Evolutionary conservation across 1,284 basidiomycete genomes (phyloP).

Genomic region (Ceraceosorus guamensis): DNA sequence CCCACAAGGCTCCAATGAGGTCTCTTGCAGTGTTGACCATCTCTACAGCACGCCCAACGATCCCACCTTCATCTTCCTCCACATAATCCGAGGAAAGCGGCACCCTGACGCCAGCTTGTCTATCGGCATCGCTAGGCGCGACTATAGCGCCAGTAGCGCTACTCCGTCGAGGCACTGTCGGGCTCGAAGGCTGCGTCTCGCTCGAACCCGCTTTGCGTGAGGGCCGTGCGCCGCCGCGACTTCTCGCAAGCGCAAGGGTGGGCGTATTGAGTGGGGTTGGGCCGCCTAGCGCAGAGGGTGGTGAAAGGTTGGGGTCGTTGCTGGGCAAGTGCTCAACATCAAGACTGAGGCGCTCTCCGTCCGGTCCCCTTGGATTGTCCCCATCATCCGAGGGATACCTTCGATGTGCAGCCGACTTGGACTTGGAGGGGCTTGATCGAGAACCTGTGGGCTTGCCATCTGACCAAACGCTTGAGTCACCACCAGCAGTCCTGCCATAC

Average conservation of each 20-base stretch:
- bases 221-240: constrained; percentile 15
- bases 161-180: constrained; percentile 27
- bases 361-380: too few relatives aligned
- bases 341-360: constrained; percentile 20
- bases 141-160: constrained; percentile 39
- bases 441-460: not conserved
- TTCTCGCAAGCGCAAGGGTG: constrained; percentile 26
- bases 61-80: constrained; percentile 44
- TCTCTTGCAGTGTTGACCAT: constrained; percentile 47
- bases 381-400: too few relatives aligned
- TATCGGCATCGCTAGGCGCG: constrained; percentile 32
- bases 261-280: constrained; percentile 46
- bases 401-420: not conserved
- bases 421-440: not conserved
- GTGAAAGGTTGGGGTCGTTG: constrained; percentile 17
- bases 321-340: constrained; percentile 38
- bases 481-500: not conserved
- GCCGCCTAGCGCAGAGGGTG: constrained; percentile 9
- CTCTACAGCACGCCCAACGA: constrained; percentile 43
- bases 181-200: constrained; percentile 21
- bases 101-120: constrained; percentile 21
- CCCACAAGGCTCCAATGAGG: constrained; percentile 34
- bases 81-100: constrained; percentile 45
- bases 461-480: not conserved
- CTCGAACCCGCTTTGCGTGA: constrained; percentile 10